A percentile compares a stretch with the other conserved stretches of the same genome.
Conservation (phyloP, 176 grass and related monocot species). For the Oryza coarctata region DNA sequence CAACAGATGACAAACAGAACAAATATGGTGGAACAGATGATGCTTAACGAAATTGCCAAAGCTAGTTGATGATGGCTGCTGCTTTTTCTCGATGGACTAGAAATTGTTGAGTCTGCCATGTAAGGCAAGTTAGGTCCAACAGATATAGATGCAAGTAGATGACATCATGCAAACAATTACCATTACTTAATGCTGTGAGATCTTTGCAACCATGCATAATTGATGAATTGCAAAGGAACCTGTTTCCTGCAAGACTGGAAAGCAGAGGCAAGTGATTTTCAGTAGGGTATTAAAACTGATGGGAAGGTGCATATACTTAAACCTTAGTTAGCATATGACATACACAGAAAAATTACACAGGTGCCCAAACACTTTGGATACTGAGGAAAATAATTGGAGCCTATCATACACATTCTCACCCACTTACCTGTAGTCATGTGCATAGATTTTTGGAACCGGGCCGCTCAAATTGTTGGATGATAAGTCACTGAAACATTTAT, state of each 20-base stretch:
- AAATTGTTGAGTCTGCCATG: slow-evolving; percentile 54
- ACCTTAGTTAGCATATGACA: slow-evolving; percentile 4
- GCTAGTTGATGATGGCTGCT: slow-evolving; percentile 71
- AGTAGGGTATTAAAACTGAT: not conserved
- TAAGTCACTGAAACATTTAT: slow-evolving; percentile 76
- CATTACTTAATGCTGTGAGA: slow-evolving; percentile 52
- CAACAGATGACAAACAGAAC: slow-evolving; percentile 67
- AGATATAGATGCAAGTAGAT: slow-evolving; percentile 12
- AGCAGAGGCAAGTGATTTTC: slow-evolving; percentile 24
- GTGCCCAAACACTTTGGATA: not conserved
- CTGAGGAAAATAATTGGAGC: slow-evolving; percentile 12
- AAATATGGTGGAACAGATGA: slow-evolving; percentile 61
- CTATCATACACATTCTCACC: slow-evolving; percentile 2
- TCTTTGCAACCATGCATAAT: slow-evolving; percentile 69
- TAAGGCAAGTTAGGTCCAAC: slow-evolving; percentile 34
- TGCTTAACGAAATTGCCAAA: slow-evolving; percentile 69
- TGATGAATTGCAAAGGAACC: slow-evolving; percentile 86
- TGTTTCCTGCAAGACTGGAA: slow-evolving; percentile 81
- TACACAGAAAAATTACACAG: slow-evolving; percentile 8
- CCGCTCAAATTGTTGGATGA: slow-evolving; percentile 91
- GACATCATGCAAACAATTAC: slow-evolving; percentile 45
- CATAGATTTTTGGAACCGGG: slow-evolving; percentile 80
- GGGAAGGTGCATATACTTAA: not conserved
- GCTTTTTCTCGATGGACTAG: slow-evolving; percentile 37
- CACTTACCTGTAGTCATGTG: slow-evolving; percentile 83